Base-by-base conservation (phyloP, 2,329 filamentous ascomycete species). In the Penicillium sp. region DNA sequence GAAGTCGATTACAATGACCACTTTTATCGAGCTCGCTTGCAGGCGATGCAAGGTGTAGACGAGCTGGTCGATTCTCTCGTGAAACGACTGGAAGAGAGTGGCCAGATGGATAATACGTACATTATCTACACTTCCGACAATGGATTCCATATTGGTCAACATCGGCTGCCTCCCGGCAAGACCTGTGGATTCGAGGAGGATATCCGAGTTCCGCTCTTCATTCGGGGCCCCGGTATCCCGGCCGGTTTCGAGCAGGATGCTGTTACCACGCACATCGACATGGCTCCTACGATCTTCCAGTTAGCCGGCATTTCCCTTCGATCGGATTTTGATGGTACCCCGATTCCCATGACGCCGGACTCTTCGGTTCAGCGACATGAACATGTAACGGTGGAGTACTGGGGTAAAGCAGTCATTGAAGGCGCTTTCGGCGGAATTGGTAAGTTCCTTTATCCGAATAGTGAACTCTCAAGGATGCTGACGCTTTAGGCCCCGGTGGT, bases 91-190 rank as follows among this genome's bases (percentile, higher is more conserved):
- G 62, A 70, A 10, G 39, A 60, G 3, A 60, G 62, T 10, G 62
- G 53, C 3, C 48, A 71, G 8, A 51, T 74, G n/a, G 66, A 74
- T 3, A 70, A 75, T 35, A 75, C 76, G 0, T 78, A 75, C n/a
- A 64, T 84, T 1, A 69, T 84, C 10, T 79, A 78, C 37, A 74
- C 78, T 17, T 73, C 75, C 0, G 63, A 80, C 50, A 80, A 80
- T 38, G 76, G 77, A 0, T 80, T 72, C 46, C 77, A 80, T 40
- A 72, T 80, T 28, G 70, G 75, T 2, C 75, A 80, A 32, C 76
- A 80, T 45, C 67, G 77, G 2, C 56, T 80, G 11, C 71, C 70
- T 1, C 75, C 76, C 0, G 76, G 75, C 0, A 80, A 80, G 49
- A 68, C 71, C 7, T 77, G 74, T 39, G 72, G 70, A 0, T 78